These are phyloP conservation scores for Debaryomyces castellii DNA, from an alignment of 805 yeast genomes.

Conservation along the genomic window DNA sequence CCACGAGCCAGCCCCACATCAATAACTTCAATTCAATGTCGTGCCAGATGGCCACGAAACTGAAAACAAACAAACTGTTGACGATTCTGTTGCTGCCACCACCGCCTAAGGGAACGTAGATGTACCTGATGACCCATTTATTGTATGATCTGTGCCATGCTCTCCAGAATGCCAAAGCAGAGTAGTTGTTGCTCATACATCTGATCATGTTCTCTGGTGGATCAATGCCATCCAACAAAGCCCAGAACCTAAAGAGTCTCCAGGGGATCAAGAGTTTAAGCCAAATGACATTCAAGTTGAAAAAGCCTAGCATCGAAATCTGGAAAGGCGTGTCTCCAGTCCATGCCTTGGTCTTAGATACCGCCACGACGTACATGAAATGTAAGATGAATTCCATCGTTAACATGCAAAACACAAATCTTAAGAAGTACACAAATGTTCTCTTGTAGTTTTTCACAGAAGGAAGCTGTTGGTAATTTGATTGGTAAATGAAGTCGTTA, in stretches of 20 bases:
- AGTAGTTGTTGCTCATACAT: slow-evolving; percentile 91
- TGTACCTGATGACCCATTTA: slow-evolving; percentile 84
- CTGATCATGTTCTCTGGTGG: slow-evolving; percentile 98
- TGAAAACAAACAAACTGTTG: slow-evolving; percentile 81
- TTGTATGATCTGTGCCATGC: slow-evolving; percentile 97
- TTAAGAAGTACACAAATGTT: slow-evolving; percentile 57
- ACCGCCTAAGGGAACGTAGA: slow-evolving; percentile 86
- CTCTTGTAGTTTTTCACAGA: slow-evolving; percentile 54
- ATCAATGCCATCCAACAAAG: slow-evolving; percentile 86
- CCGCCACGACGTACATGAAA: slow-evolving; percentile 89
- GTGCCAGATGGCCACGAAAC: slow-evolving; percentile 98
- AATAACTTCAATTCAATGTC: slow-evolving; percentile 85
- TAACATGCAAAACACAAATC: slow-evolving; percentile 71
- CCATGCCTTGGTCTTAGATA: slow-evolving; percentile 89
- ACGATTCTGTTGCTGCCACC: slow-evolving; percentile 71
- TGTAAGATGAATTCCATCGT: slow-evolving; percentile 90
- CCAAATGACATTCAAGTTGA: slow-evolving; percentile 91
- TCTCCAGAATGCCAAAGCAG: slow-evolving; percentile 95
- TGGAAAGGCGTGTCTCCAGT: slow-evolving; percentile 85
- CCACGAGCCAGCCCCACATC: slow-evolving; percentile 96
- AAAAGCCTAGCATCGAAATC: slow-evolving; percentile 89
- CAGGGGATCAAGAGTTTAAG: slow-evolving; percentile 90
- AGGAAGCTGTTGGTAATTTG: slow-evolving; percentile 50
- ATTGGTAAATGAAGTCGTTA: slow-evolving; percentile 85
- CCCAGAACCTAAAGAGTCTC: slow-evolving; percentile 94